Evolutionary conservation across 2,329 filamentous ascomycete species (phyloP).

Genomic region (Talaromyces funiculosus): DNA sequence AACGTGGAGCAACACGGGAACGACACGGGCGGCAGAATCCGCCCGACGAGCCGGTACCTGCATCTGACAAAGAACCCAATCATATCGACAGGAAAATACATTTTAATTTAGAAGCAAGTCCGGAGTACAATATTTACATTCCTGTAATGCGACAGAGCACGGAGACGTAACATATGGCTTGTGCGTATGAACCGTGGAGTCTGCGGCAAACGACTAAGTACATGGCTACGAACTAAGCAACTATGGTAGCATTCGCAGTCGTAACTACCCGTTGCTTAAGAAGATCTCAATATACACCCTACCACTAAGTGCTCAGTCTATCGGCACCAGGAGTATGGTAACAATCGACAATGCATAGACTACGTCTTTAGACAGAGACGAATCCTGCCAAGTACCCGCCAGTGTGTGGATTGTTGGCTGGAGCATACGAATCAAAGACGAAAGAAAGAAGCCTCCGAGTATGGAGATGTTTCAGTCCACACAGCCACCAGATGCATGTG

Average conservation of each 20-base stretch:
- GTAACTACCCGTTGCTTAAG: background rate
- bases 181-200: background rate
- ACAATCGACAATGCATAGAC: slow-evolving; percentile 1
- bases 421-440: background rate
- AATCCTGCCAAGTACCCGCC: background rate
- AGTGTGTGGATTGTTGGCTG: background rate
- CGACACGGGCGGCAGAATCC: slow-evolving; percentile 1
- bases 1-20: background rate
- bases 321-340: background rate
- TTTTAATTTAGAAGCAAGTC: background rate
- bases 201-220: background rate
- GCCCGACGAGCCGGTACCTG: slow-evolving; percentile 9
- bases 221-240: no score
- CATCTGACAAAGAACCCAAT: background rate
- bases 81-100: background rate
- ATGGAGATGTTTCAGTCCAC: no score
- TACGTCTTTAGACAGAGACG: background rate
- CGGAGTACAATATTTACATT: background rate
- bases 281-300: background rate
- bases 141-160: background rate
- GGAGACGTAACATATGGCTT: background rate
- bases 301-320: no score
- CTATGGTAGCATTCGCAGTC: no score
- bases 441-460: background rate
- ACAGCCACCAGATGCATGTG: background rate